A percentile compares a stretch with the other conserved stretches of the same genome.
Conservation (phyloP, 345 rosid genomes). For the Stellera chamaejasme region DNA sequence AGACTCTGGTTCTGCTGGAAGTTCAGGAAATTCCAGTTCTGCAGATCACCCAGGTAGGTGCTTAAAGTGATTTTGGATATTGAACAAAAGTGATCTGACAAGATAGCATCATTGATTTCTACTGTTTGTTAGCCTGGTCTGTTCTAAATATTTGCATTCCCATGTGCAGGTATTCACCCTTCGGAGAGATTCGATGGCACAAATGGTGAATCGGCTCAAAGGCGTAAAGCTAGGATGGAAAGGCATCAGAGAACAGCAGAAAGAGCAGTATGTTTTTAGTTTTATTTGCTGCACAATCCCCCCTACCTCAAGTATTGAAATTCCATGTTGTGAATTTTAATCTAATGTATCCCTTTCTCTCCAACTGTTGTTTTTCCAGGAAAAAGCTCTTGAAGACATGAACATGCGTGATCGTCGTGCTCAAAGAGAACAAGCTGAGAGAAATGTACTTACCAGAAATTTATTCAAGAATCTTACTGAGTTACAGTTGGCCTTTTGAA, state of each 20-base stretch:
- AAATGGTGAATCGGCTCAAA: slow-evolving; percentile 51
- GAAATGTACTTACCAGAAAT: slow-evolving; percentile 49
- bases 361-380: slow-evolving; percentile 37
- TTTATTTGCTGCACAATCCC: not conserved
- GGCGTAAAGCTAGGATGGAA: slow-evolving; percentile 60
- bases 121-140: slow-evolving; percentile 1
- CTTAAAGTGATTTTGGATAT: not conserved
- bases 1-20: slow-evolving; percentile 34
- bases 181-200: slow-evolving; percentile 27
- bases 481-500: not conserved
- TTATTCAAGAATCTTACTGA: slow-evolving; percentile 1
- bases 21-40: slow-evolving; percentile 26
- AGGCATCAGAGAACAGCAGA: slow-evolving; percentile 77
- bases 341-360: too few relatives aligned
- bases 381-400: slow-evolving; percentile 93
- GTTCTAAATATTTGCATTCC: slow-evolving; percentile 15
- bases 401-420: slow-evolving; percentile 72
- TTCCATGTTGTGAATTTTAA: too few relatives aligned
- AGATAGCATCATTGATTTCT: not conserved
- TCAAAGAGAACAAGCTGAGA: slow-evolving; percentile 86
- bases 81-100: not conserved
- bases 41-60: slow-evolving; percentile 37
- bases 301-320: not conserved
- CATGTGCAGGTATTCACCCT: slow-evolving; percentile 24
- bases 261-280: slow-evolving; percentile 53